A percentile compares a stretch with the other conserved stretches of the same genome.
These are phyloP conservation scores for Camelina hispida DNA, from an alignment of 345 rosid genomes.

Conservation along the genomic window DNA sequence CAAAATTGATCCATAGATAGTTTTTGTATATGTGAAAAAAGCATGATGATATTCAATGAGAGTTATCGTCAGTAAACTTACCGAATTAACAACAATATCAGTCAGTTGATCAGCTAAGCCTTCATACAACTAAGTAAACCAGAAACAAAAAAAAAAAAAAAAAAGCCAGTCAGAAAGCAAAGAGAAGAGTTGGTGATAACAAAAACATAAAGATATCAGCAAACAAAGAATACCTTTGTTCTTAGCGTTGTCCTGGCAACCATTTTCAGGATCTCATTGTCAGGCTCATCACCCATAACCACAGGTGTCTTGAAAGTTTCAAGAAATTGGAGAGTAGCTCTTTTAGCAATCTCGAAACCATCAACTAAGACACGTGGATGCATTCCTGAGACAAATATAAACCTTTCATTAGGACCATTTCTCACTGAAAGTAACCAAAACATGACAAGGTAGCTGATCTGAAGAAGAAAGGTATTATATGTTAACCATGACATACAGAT, in stretches of 20 bases:
- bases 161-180: slow-evolving; percentile 17
- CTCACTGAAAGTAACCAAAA: slow-evolving; percentile 3
- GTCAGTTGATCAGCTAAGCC: slow-evolving; percentile 93
- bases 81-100: slow-evolving; percentile 83
- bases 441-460: neutral
- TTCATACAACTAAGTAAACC: slow-evolving; percentile 69
- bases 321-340: slow-evolving; percentile 90
- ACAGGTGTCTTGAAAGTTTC: slow-evolving; percentile 95
- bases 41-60: neutral
- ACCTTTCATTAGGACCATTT: slow-evolving; percentile 13
- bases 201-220: slow-evolving; percentile 26
- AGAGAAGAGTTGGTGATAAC: neutral
- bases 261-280: slow-evolving; percentile 93
- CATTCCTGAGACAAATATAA: slow-evolving; percentile 62
- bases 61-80: slow-evolving; percentile 45
- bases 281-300: slow-evolving; percentile 94
- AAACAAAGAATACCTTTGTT: slow-evolving; percentile 70
- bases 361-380: slow-evolving; percentile 99
- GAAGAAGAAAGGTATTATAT: neutral
- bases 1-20: slow-evolving; percentile 20
- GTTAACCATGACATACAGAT: slow-evolving; percentile 12
- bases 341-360: slow-evolving; percentile 96
- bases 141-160: no score
- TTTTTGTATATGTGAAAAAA: slow-evolving; percentile 2
- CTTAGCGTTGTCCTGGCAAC: slow-evolving; percentile 93